phyloP scores from a whole-genome alignment of 257 asterid species.

The Knoxia roxburghii region DNA sequence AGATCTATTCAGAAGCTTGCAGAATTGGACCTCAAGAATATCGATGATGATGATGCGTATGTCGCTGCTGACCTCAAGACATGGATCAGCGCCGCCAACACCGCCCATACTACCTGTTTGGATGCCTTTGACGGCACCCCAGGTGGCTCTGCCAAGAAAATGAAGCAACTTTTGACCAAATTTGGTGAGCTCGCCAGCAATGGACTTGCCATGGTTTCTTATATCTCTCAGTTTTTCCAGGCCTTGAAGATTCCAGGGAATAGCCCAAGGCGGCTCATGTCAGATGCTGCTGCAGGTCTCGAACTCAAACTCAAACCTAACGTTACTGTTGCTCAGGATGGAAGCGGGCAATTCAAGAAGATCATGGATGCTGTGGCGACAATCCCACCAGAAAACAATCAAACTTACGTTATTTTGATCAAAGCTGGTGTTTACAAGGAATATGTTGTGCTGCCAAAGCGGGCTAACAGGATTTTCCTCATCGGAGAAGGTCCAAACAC shows the following conservation, averaged over 20 bases:
- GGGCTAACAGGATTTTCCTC: constrained; percentile 33
- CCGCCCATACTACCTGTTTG: constrained; percentile 27
- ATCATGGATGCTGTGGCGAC: constrained; percentile 47
- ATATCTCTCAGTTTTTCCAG: constrained; percentile 1
- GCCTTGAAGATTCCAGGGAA: constrained; percentile 11
- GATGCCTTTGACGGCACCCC: constrained; percentile 32
- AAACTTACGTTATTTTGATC: constrained; percentile 43
- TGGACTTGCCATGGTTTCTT: constrained; percentile 27
- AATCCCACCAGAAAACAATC: constrained; percentile 33
- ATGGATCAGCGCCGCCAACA: constrained; percentile 24
- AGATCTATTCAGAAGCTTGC: constrained; percentile 13
- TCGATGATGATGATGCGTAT: constrained; percentile 7
- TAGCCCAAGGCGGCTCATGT: constrained; percentile 16
- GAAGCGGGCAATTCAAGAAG: constrained; percentile 46
- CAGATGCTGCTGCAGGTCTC: no score
- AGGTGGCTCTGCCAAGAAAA: constrained; percentile 26
- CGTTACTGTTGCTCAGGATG: constrained; percentile 57
- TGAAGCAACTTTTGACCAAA: constrained; percentile 21
- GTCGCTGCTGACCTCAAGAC: constrained; percentile 23
- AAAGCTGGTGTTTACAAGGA: constrained; percentile 69
- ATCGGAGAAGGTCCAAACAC: constrained; percentile 80
- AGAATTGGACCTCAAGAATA: background rate
- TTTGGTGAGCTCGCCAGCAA: constrained; percentile 26
- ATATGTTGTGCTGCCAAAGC: constrained; percentile 35
- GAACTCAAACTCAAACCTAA: constrained; percentile 39